Conservation (phyloP, 2,329 filamentous ascomycete genomes). For the Cladorrhinum sp. region DNA sequence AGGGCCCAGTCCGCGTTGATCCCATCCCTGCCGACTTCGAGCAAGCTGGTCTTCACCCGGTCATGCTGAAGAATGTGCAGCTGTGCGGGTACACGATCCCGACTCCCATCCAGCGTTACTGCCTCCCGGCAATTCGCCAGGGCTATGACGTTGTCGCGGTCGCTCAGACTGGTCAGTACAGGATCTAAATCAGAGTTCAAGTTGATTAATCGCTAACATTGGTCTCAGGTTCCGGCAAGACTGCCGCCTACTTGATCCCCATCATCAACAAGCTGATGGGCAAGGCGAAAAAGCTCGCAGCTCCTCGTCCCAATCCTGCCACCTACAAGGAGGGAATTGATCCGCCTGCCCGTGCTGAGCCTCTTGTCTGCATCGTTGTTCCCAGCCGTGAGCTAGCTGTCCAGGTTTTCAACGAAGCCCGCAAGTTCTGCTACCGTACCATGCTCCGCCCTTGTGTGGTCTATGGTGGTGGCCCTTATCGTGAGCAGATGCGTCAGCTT, state of each 20-base stretch:
- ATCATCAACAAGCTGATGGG: slow-evolving; percentile 91
- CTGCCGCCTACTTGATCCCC: slow-evolving; percentile 85
- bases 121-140: slow-evolving; percentile 72
- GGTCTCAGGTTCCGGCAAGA: slow-evolving; percentile 86
- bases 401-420: slow-evolving; percentile 92
- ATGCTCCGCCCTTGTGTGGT: slow-evolving; percentile 90
- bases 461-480: slow-evolving; percentile 78
- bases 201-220: slow-evolving; percentile 1
- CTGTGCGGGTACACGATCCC: slow-evolving; percentile 68
- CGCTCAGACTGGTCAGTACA: slow-evolving; percentile 81
- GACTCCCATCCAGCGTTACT: slow-evolving; percentile 85
- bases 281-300: slow-evolving; percentile 84
- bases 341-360: slow-evolving; percentile 68
- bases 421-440: slow-evolving; percentile 88
- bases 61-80: slow-evolving; percentile 73
- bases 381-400: slow-evolving; percentile 88
- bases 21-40: slow-evolving; percentile 58
- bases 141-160: slow-evolving; percentile 83
- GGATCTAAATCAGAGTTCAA: neutral
- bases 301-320: slow-evolving; percentile 65
- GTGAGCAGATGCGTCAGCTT: slow-evolving; percentile 69
- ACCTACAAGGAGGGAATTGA: slow-evolving; percentile 50
- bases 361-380: slow-evolving; percentile 78
- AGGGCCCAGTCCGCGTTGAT: slow-evolving; percentile 50
- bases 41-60: slow-evolving; percentile 79